Conservation (phyloP, 345 rosid species). For the Eucalyptus rudis region DNA sequence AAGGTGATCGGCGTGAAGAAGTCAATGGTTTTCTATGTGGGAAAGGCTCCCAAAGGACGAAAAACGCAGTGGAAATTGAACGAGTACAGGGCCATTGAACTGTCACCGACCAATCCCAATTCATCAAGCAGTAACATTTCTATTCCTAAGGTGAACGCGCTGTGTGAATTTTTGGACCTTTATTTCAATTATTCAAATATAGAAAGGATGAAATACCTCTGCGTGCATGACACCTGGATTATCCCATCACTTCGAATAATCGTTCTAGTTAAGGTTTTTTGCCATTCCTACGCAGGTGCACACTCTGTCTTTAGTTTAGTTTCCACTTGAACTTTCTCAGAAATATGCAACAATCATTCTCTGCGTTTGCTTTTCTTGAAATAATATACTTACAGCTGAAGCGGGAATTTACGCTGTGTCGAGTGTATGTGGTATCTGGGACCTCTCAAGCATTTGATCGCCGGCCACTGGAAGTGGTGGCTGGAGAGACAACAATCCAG, state of each 20-base stretch:
- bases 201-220: not conserved
- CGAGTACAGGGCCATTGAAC: not conserved
- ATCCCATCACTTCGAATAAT: not conserved
- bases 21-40: conserved; percentile 78
- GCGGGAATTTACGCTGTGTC: not conserved
- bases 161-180: not conserved
- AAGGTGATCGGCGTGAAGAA: conserved; percentile 67
- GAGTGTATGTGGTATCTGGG: not conserved
- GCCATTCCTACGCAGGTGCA: not conserved
- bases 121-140: not conserved
- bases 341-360: not conserved
- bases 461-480: not conserved
- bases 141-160: not conserved
- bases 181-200: not conserved
- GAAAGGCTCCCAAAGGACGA: conserved; percentile 60
- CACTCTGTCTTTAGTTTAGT: not conserved
- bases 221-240: not conserved
- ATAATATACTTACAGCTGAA: not conserved
- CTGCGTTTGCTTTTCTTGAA: not conserved
- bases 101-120: not conserved
- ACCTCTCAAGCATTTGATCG: not conserved
- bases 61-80: conserved; percentile 5
- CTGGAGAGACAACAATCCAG: not conserved
- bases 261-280: not conserved
- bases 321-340: not conserved